Evolutionary conservation across 176 grass and related monocot genomes (phyloP).

Genomic region (Triticum timopheevii): DNA sequence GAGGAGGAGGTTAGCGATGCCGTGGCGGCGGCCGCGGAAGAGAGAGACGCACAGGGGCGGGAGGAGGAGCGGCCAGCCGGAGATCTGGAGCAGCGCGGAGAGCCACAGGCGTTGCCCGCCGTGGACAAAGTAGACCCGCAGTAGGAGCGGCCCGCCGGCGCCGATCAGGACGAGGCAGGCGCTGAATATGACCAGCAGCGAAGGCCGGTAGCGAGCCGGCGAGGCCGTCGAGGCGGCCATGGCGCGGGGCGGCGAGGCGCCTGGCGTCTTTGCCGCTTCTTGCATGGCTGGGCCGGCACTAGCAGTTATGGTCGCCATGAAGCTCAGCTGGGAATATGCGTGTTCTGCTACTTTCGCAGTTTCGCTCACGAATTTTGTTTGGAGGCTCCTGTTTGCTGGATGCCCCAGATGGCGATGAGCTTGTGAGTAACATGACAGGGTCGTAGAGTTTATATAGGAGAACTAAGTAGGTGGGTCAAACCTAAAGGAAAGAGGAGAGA

Average conservation of each 20-base stretch:
- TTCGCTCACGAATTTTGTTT: no score
- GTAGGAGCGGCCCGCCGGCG: conserved; percentile 48
- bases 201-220: conserved; percentile 14
- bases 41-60: conserved; percentile 34
- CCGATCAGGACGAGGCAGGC: conserved; percentile 56
- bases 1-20: conserved; percentile 32
- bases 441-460: no score
- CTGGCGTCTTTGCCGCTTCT: neutral
- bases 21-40: neutral
- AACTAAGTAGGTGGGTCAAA: no score
- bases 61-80: conserved; percentile 68
- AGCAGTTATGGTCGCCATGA: conserved; percentile 22
- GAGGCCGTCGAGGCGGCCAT: neutral
- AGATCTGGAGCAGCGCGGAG: conserved; percentile 49
- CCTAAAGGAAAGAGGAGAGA: no score
- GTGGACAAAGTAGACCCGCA: conserved; percentile 69
- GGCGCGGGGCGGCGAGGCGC: neutral
- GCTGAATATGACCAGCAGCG: conserved; percentile 47
- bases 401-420: no score
- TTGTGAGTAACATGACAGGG: no score
- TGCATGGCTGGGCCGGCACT: conserved; percentile 24
- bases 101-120: conserved; percentile 60
- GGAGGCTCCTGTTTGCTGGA: no score
- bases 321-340: no score
- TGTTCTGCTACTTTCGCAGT: no score